phyloP scores from a whole-genome alignment of 2,329 filamentous ascomycete genomes.

The Aspergillus sp. region DNA sequence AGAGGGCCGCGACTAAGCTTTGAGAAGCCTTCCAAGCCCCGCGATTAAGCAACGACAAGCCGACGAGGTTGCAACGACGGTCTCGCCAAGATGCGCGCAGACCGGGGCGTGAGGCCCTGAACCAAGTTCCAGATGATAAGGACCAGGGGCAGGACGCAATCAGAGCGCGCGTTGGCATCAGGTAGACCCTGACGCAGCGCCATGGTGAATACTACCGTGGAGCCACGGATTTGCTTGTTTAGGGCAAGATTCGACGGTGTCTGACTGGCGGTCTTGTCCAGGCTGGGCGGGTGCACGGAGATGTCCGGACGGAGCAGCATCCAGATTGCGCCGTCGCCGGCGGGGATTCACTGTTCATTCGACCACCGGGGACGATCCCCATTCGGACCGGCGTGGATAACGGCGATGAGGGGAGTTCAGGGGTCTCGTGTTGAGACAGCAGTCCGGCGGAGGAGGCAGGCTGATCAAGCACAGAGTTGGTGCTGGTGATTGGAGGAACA shows the following conservation, averaged over 20 bases:
- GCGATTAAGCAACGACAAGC: neutral
- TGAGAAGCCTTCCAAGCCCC: constrained; percentile 1
- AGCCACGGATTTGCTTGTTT: constrained; percentile 14
- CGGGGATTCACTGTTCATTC: constrained; percentile 1
- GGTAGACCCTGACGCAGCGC: neutral
- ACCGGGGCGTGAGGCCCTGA: too few relatives aligned
- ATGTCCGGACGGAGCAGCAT: neutral
- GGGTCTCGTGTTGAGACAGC: neutral
- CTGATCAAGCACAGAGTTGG: neutral
- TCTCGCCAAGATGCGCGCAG: neutral
- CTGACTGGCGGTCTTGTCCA: neutral
- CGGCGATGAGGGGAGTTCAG: neutral
- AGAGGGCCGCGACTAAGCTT: constrained; percentile 2
- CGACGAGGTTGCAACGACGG: neutral
- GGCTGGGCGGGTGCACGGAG: constrained; percentile 2
- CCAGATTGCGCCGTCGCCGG: neutral
- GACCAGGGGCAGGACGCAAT: neutral
- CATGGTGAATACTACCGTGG: constrained; percentile 6
- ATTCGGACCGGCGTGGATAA: constrained; percentile 1
- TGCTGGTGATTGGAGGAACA: neutral
- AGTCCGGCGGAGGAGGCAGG: neutral
- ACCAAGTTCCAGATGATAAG: neutral
- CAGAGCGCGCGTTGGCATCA: neutral
- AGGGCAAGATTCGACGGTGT: constrained; percentile 10
- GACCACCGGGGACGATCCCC: constrained; percentile 9